Base-by-base conservation (phyloP, 2,329 filamentous ascomycete genomes). In the Colletotrichum cereale region DNA sequence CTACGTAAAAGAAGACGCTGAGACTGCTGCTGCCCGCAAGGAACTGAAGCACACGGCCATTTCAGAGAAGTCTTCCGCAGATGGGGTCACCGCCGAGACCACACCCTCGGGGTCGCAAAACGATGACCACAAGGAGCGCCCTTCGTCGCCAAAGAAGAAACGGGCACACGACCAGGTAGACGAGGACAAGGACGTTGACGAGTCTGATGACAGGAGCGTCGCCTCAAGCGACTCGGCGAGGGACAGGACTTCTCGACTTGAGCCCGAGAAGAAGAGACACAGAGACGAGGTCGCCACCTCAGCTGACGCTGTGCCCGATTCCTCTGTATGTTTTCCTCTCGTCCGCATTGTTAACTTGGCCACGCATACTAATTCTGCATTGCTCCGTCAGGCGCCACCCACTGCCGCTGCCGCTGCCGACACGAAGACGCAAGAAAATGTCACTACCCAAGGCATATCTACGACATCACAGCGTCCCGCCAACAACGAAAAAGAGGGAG, bases 231-330 rank as follows among this genome's bases (percentile, higher is more conserved):
- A 84, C 74, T 84, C 84, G 66, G 82, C 86, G 74, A 86, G 84
- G 78, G 81, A 85, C 77, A 83, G 88, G 75, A 84, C 85, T 55
- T 77, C 75, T 65, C 76, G 82, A 64, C 75, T 79, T 55, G 89
- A 90, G 76, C 90, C 90, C 24, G 89, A 91, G 80, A 91, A 91
- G 83, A 92, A 92, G 80, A 86, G 90, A 60, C 84, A 86, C 69
- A 85, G 90, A 64, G 90, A 92, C 71, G 82, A 85, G 56, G 80
- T 79, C 6, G 79, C 78, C 62, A 83, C 86, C 64, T 18, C 60
- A 6, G n/a, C 40, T 48, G 63, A 63, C 21, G 29, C 53, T 56
- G 48, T 53, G 8, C 12, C 36, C 38, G 57, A 71, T n/a, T 34
- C 63, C 24, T 42, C 58, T 38, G 71, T 72, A 42, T 14, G 67